Conservation (phyloP, 352 stramenopile genomes). For the Phytophthora tentaculata region DNA sequence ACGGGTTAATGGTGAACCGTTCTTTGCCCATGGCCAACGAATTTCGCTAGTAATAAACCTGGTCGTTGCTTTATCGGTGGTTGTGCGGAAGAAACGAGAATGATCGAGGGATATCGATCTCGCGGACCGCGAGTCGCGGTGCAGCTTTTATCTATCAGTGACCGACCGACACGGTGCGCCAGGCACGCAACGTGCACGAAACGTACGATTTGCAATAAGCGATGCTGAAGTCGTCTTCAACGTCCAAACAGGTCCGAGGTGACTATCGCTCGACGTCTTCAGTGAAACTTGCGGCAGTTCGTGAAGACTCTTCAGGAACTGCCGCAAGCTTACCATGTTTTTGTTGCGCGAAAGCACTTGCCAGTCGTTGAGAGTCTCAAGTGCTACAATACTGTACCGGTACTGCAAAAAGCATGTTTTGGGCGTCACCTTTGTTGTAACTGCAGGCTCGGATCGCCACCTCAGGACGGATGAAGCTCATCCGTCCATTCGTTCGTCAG, state of each 20-base stretch:
- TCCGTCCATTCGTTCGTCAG: slow-evolving; percentile 15
- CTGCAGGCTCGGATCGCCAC: too few relatives aligned
- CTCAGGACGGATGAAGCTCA: too few relatives aligned
- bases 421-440: too few relatives aligned
- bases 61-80: slow-evolving; percentile 11
- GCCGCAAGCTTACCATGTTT: slow-evolving; percentile 33
- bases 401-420: too few relatives aligned
- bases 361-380: slow-evolving; percentile 11
- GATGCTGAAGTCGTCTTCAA: too few relatives aligned
- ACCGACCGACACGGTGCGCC: background rate
- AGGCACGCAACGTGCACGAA: slow-evolving; percentile 28
- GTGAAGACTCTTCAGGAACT: too few relatives aligned
- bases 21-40: slow-evolving; percentile 32
- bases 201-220: slow-evolving; percentile 32
- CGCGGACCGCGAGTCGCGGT: background rate
- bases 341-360: slow-evolving; percentile 25
- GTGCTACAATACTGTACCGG: slow-evolving; percentile 2
- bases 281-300: too few relatives aligned
- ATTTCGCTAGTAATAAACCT: background rate
- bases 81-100: slow-evolving; percentile 27
- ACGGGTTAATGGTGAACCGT: slow-evolving; percentile 45
- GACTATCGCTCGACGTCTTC: slow-evolving; percentile 30
- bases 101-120: slow-evolving; percentile 1
- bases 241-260: slow-evolving; percentile 16
- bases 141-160: background rate